Evolutionary conservation across 1,284 basidiomycete genomes (phyloP), one percentile per base, ranked within the genome.

Genomic region (Fomitopsis betulina): DNA sequence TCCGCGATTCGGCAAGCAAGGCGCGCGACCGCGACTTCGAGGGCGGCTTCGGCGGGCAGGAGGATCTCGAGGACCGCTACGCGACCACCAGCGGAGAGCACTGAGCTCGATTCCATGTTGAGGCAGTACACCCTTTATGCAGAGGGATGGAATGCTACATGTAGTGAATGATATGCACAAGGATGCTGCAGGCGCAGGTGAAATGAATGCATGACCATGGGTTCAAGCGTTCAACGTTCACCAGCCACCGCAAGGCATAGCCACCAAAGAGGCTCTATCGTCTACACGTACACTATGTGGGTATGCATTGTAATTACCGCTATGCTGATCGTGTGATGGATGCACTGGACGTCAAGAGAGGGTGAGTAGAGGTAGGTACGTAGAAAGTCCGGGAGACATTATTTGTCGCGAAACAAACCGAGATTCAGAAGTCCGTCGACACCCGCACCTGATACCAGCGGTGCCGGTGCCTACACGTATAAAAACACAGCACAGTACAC

Each of bases 1-100:
- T 74, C 55, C 67, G 65, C 33, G 17, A 35, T 12, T 51, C 49
- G 30, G 66, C 67, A 45, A 57, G 52, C 19, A 57, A 55, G 43
- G 37, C 60, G 17, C 49, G 30, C 49, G 68, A 74, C 55, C 63
- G 55, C 25, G 71, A 76, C 59, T 76, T 78, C 51, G 80, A 81
- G 68, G 78, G 75, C 42, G 79, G 79, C 17, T 79, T 73, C 58
- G 78, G 78, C 25, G 79, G 79, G 2, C 77, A 78, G 63, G 78
- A 79, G 63, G 77, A 79, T 38, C 68, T 80, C 13, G 76, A 81
- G 63, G 79, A 80, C 66, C 73, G 78, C 35, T 78, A 80, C 57
- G 77, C 77, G 3, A 81, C 78, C 1, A 79, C 79, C 3, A 69
- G 68, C 52, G 78, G 79, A 17, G 79, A 79, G 62, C 77, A 81